phyloP scores from a whole-genome alignment of 225 moss, liverwort and hornwort genomes.

The Straminergon stramineum region DNA sequence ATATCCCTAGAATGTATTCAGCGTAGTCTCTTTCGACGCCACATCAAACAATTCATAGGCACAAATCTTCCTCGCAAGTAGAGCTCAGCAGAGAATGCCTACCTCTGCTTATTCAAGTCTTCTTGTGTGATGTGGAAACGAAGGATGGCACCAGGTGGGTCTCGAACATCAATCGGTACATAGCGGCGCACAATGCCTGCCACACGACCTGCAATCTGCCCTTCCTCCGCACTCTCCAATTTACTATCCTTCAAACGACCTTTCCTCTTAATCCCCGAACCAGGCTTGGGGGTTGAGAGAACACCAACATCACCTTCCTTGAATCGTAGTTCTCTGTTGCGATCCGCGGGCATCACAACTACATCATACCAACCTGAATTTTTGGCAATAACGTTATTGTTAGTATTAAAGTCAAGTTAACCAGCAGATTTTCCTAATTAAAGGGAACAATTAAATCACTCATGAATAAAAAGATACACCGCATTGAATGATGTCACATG shows the following conservation, averaged over 20 bases:
- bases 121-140: constrained; percentile 79
- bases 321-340: constrained; percentile 66
- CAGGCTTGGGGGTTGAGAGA: constrained; percentile 87
- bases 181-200: constrained; percentile 91
- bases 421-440: neutral
- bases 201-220: constrained; percentile 59
- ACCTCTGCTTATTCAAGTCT: constrained; percentile 56
- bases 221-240: constrained; percentile 68
- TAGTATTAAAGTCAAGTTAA: neutral
- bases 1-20: neutral
- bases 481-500: neutral
- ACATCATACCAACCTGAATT: constrained; percentile 90
- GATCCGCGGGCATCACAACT: constrained; percentile 69
- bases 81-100: neutral
- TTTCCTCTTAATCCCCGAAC: constrained; percentile 64
- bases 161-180: constrained; percentile 84
- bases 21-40: neutral
- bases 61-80: neutral
- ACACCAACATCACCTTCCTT: constrained; percentile 98
- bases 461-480: neutral
- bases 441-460: neutral
- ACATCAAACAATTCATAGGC: neutral
- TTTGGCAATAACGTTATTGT: neutral
- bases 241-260: constrained; percentile 61
- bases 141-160: constrained; percentile 80